Base-by-base conservation (phyloP, 345 rosid species). In the Zanthoxylum bungeanum region DNA sequence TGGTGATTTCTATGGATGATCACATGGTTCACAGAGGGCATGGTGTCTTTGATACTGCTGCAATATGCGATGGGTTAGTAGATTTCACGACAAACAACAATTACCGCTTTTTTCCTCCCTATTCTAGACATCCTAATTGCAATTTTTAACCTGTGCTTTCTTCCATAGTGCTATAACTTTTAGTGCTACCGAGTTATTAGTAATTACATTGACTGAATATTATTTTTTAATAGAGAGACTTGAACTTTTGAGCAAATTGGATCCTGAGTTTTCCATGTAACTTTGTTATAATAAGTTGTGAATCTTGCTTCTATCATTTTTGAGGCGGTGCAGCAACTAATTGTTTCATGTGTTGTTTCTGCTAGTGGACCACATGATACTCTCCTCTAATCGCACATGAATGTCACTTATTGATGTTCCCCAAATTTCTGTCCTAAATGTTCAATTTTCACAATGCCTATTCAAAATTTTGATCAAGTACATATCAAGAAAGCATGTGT, bases 21-120 rank as follows among this genome's bases (percentile, higher is more conserved):
- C 98, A 92, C 77, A 89, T 94, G 96, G 97, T 92, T 60, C 99
- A 92, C 77, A n/a, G n/a, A n/a, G n/a, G n/a, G n/a, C n/a, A 92
- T 59, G 98, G 98, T 30, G 92, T 94, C 79, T 94, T 94, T 72
- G 99, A 94, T 74, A 92, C 99, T 37, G 89, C 98, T 17, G 89
- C 87, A 5, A 89, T 92, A 72, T 37, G 84, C 70, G 84, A 92
- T 14, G 97, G 98, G 98, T 92, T 57, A 71, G 97, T 84, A 42
- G 30, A 30, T 59, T 34, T 39, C 22, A 44, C 34, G 30, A 65
- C 52, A 12, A 57, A 19, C n/a, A n/a, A n/a, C n/a, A n/a, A n/a
- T n/a, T n/a, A n/a, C n/a, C n/a, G n/a, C n/a, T n/a, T n/a, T n/a
- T n/a, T n/a, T n/a, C n/a, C n/a, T n/a, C n/a, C n/a, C n/a, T n/a